A percentile compares a stretch with the other conserved stretches of the same genome.
Evolutionary conservation across 164 flowering plant genomes (phyloP).

Genomic region (Santalum album): DNA sequence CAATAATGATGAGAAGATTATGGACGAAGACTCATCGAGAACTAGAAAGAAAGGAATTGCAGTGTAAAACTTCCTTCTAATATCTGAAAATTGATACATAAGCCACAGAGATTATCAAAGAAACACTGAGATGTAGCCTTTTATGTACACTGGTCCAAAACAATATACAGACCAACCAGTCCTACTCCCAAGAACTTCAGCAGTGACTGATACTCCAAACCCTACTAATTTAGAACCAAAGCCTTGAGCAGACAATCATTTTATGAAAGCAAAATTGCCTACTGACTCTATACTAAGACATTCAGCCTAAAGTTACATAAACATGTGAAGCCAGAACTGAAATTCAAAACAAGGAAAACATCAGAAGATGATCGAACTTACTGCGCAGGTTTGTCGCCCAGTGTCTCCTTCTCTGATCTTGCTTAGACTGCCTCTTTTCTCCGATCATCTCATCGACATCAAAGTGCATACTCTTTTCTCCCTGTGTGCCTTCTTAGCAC

Average conservation of each 20-base stretch:
- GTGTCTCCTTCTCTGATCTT: not conserved
- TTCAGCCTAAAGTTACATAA: slow-evolving; percentile 14
- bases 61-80: not conserved
- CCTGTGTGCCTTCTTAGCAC: slow-evolving; percentile 54
- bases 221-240: slow-evolving; percentile 12
- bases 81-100: not conserved
- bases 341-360: slow-evolving; percentile 4
- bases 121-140: not conserved
- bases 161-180: not conserved
- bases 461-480: slow-evolving; percentile 48
- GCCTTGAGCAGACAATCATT: slow-evolving; percentile 12
- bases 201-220: not conserved
- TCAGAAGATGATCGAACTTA: slow-evolving; percentile 23
- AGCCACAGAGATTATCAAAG: not conserved
- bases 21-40: not conserved
- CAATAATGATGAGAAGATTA: too few relatives aligned
- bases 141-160: slow-evolving; percentile 5
- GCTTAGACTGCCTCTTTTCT: not conserved
- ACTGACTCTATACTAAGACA: slow-evolving; percentile 17
- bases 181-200: not conserved
- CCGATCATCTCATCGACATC: slow-evolving; percentile 64
- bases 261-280: slow-evolving; percentile 10
- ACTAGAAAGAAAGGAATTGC: not conserved
- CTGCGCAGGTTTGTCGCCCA: slow-evolving; percentile 3
- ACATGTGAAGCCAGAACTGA: not conserved